These are phyloP conservation scores for Didymella lethalis DNA, from an alignment of 2,329 filamentous ascomycete genomes.

Conservation along the genomic window DNA sequence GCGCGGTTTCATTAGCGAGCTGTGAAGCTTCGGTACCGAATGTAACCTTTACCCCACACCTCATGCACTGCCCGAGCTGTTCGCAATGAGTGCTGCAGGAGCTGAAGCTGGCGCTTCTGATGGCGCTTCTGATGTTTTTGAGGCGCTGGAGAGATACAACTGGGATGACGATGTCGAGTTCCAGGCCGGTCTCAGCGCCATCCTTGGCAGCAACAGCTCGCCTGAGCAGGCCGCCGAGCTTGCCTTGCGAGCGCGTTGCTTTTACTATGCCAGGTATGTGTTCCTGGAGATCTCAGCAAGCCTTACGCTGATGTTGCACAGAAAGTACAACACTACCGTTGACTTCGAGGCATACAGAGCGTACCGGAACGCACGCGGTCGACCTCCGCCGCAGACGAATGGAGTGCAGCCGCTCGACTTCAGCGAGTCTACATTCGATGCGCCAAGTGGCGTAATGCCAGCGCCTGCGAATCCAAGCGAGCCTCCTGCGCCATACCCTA, in stretches of 20 bases:
- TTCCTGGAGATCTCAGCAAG: not conserved
- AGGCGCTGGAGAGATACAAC: slow-evolving; percentile 69
- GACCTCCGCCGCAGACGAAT: slow-evolving; percentile 32
- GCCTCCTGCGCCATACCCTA: slow-evolving; percentile 74
- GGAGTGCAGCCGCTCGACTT: slow-evolving; percentile 24
- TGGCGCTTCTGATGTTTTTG: slow-evolving; percentile 56
- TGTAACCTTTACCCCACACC: slow-evolving; percentile 35
- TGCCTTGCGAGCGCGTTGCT: slow-evolving; percentile 72
- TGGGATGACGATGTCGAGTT: slow-evolving; percentile 75
- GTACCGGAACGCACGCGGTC: slow-evolving; percentile 60
- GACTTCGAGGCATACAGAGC: slow-evolving; percentile 73
- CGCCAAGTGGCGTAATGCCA: slow-evolving; percentile 34
- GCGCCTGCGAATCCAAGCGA: slow-evolving; percentile 33
- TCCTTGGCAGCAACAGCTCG: slow-evolving; percentile 66
- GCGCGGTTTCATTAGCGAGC: slow-evolving; percentile 25
- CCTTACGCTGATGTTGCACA: slow-evolving; percentile 20
- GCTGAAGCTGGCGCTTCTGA: slow-evolving; percentile 27
- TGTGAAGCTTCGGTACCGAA: slow-evolving; percentile 19
- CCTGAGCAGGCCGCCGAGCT: slow-evolving; percentile 64
- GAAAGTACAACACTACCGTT: slow-evolving; percentile 60
- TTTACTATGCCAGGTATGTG: slow-evolving; percentile 66
- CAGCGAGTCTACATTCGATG: slow-evolving; percentile 18
- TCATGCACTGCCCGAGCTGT: slow-evolving; percentile 19
- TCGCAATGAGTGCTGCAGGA: slow-evolving; percentile 18
- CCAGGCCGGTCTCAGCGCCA: slow-evolving; percentile 71